Evolutionary conservation across 2,329 filamentous ascomycete species (phyloP).

Genomic region (Fusarium avenaceum): DNA sequence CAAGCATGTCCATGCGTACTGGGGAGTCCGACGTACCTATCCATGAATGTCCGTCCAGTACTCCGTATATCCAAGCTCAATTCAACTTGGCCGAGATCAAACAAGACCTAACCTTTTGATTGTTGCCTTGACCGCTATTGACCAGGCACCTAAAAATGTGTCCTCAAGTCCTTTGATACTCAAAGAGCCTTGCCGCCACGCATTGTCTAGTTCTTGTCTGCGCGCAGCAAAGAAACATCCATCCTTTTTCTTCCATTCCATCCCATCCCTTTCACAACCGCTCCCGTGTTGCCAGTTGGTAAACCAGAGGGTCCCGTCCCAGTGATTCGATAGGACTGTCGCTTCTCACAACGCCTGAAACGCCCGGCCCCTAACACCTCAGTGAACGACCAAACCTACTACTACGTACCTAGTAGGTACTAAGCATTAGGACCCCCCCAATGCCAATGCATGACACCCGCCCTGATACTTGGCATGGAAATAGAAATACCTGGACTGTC

Average conservation of each 20-base stretch:
- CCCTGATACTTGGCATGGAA: conserved; percentile 18
- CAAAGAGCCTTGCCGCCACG: conserved; percentile 23
- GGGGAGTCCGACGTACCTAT: neutral
- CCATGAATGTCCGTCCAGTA: too few species aligned
- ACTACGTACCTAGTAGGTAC: too few species aligned
- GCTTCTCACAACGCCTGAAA: conserved; percentile 40
- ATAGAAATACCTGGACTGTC: conserved; percentile 24
- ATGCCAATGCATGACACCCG: conserved; percentile 24
- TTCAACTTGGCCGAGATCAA: neutral
- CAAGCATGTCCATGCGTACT: neutral
- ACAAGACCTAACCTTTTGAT: neutral
- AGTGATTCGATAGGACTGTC: conserved; percentile 38
- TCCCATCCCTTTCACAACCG: too few species aligned
- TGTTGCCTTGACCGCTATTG: neutral
- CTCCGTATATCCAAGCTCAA: neutral
- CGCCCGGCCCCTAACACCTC: conserved; percentile 3
- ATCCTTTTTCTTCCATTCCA: too few species aligned
- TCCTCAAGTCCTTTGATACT: neutral
- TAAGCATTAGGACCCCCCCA: neutral
- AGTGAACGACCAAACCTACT: neutral
- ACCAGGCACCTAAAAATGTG: neutral
- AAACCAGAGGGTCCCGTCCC: too few species aligned
- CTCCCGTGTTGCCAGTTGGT: too few species aligned
- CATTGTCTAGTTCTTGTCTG: conserved; percentile 11
- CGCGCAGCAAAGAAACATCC: conserved; percentile 22